These are phyloP conservation scores for Vinca minor DNA, from an alignment of 257 asterid genomes.

Conservation along the genomic window DNA sequence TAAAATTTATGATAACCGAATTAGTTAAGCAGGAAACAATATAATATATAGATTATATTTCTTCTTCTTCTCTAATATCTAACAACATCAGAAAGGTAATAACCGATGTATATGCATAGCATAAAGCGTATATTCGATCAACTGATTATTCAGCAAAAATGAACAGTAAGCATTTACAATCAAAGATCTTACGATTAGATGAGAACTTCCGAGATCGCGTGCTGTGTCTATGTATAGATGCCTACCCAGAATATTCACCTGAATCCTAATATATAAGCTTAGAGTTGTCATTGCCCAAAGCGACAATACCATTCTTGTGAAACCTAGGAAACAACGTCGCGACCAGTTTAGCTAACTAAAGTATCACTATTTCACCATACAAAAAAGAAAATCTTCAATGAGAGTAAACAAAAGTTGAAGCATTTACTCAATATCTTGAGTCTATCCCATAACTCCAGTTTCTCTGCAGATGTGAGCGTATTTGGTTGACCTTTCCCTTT, in stretches of 20 bases:
- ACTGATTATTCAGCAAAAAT: neutral
- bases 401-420: constrained; percentile 9
- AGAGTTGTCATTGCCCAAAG: constrained; percentile 74
- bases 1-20: neutral
- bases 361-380: neutral
- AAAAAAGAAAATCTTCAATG: constrained; percentile 5
- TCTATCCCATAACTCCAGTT: constrained; percentile 83
- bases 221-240: constrained; percentile 92
- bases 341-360: neutral
- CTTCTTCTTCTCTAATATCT: neutral
- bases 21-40: neutral
- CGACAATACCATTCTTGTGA: constrained; percentile 78
- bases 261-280: constrained; percentile 82
- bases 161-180: neutral
- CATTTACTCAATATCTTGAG: constrained; percentile 72
- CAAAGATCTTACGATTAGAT: constrained; percentile 55
- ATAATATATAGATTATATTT: neutral
- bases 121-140: neutral
- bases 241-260: constrained; percentile 92
- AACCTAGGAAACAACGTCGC: constrained; percentile 43
- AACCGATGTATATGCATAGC: neutral
- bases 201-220: constrained; percentile 69
- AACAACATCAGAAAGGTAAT: neutral
- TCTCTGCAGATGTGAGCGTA: constrained; percentile 54
- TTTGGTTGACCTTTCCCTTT: constrained; percentile 79